Evolutionary conservation across 2,329 filamentous ascomycete genomes (phyloP), one percentile per base, ranked within the genome.

Genomic region (Hypoxylon sp.): DNA sequence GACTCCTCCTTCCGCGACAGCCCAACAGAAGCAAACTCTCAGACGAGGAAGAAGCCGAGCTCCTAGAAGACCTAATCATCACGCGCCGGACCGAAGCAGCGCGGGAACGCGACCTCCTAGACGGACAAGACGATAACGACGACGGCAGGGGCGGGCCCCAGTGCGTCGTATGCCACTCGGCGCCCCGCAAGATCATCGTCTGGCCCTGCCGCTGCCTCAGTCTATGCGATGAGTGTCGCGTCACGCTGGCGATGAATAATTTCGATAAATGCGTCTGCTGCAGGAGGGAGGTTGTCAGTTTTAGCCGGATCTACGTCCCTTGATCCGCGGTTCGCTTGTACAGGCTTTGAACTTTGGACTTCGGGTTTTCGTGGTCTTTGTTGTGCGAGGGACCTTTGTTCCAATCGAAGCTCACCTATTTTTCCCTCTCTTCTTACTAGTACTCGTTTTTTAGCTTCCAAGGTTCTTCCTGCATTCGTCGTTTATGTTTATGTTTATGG

Each of bases 221-320:
- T 71, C 85, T 98, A 11, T 98, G 96, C 76, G 96, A 99, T 77
- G 96, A 98, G 71, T 98, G 96, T 76, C 86, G 96, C 30, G 92
- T 98, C 34, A 95, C 93, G 45, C 84, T 98, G 67, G 96, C 96
- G 2, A 94, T 97, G 89, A 96, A 97, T 77, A 98, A 98, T 77
- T 98, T 97, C 77, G 93, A 94, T 69, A 96, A 93, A 76, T 99
- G 96, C 76, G 94, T 98, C 39, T 98, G 95, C 74, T 98, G 96
- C 78, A 87, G 96, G 53, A 88, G 93, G 61, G 91, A 96, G 73
- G 93, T 98, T 29, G 88, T 89, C 59, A 96, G 94, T 58, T 98
- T 97, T 78, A 94, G 93, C 71, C 88, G 93, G 72, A 88, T 99
- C 65, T 99, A 92, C 83, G 94, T 98, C 41, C 96, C 96, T 52